Percentiles rank a stretch among this genome's conserved stretches.
phyloP scores from a whole-genome alignment of 2,329 filamentous ascomycete species.

The Trichophyton equinum region DNA sequence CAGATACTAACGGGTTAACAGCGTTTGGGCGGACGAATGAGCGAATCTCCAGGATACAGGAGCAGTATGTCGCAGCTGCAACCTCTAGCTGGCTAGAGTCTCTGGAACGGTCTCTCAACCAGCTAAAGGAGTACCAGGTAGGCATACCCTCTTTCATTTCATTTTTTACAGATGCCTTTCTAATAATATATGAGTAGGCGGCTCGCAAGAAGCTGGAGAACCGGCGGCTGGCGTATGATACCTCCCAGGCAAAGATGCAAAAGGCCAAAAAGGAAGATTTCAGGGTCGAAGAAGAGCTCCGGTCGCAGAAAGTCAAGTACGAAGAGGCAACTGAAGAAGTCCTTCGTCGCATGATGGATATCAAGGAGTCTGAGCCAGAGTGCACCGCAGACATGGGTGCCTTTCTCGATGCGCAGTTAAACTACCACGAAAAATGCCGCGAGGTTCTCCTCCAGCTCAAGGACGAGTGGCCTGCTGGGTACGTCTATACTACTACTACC shows the following conservation, averaged over 20 bases:
- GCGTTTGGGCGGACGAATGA: constrained; percentile 78
- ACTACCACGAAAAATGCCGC: constrained; percentile 80
- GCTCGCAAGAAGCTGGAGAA: constrained; percentile 90
- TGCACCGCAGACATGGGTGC: constrained; percentile 64
- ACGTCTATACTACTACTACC: constrained; percentile 18
- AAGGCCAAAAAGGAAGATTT: constrained; percentile 92
- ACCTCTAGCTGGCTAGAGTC: constrained; percentile 80
- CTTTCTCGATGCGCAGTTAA: constrained; percentile 79
- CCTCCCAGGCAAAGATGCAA: constrained; percentile 77
- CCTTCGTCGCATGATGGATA: constrained; percentile 83
- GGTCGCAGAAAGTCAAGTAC: constrained; percentile 85
- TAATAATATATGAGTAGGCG: constrained; percentile 36
- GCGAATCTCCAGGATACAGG: constrained; percentile 71
- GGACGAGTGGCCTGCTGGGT: constrained; percentile 56
- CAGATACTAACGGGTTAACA: constrained; percentile 22
- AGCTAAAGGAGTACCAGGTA: constrained; percentile 98
- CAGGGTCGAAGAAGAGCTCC: constrained; percentile 80
- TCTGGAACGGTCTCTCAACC: constrained; percentile 74
- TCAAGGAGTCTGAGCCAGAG: constrained; percentile 81
- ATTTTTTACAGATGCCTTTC: not conserved
- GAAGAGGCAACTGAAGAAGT: constrained; percentile 93
- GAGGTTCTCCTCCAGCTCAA: constrained; percentile 64
- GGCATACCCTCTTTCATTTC: constrained; percentile 17
- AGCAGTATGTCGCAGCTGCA: constrained; percentile 64
- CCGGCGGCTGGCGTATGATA: constrained; percentile 79